A percentile compares a stretch with the other conserved stretches of the same genome.
These are phyloP conservation scores for Oryza coarctata DNA, from an alignment of 176 grass and related monocot species.

Conservation along the genomic window DNA sequence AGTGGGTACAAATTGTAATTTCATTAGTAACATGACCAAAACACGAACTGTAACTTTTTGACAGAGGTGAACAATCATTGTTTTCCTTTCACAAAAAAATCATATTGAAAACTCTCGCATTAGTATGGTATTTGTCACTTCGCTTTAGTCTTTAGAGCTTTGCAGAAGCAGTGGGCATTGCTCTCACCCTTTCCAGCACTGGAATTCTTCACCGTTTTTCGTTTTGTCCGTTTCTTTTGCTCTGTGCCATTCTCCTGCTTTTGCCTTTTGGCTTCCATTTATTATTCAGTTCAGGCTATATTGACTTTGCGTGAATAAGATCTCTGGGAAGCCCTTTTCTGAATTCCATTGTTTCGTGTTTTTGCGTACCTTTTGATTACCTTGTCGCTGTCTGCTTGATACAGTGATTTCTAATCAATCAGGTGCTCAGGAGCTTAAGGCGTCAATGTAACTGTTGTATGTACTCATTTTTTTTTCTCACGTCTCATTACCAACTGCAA, in stretches of 20 bases:
- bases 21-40: conserved; percentile 33
- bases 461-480: background rate
- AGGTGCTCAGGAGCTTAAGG: background rate
- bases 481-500: background rate
- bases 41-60: conserved; percentile 11
- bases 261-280: background rate
- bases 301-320: conserved; percentile 19
- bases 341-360: background rate
- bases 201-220: conserved; percentile 1
- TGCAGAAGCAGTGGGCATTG: conserved; percentile 1
- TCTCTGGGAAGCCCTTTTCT: background rate
- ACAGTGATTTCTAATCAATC: conserved; percentile 15
- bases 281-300: conserved; percentile 22
- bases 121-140: background rate
- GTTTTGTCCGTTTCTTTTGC: conserved; percentile 24
- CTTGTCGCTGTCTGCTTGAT: background rate
- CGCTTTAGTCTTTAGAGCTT: conserved; percentile 7
- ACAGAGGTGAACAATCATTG: conserved; percentile 14
- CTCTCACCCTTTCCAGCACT: background rate
- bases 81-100: background rate
- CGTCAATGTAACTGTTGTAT: background rate
- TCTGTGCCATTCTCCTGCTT: conserved; percentile 27
- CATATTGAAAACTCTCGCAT: background rate
- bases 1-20: conserved; percentile 21
- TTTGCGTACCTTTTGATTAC: background rate